Evolutionary conservation across 225 moss, liverwort and hornwort genomes (phyloP).

Genomic region (Thuidium tamariscinum): DNA sequence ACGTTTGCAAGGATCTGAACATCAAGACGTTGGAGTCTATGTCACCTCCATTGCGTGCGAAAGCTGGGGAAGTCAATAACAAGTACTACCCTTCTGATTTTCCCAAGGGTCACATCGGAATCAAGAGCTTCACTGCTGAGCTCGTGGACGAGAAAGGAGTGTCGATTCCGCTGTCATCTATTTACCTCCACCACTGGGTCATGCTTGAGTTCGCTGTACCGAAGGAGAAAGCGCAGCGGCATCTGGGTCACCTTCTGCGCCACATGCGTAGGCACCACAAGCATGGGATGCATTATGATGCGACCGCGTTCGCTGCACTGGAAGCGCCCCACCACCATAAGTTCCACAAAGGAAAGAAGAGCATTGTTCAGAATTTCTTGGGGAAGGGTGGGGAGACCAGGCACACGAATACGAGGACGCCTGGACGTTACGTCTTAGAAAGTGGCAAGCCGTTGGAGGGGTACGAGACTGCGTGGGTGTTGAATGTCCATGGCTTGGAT

Average conservation of each 20-base stretch:
- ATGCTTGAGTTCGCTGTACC: conserved; percentile 4
- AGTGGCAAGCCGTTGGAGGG: conserved; percentile 11
- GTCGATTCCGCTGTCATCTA: conserved; percentile 10
- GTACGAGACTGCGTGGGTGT: not conserved
- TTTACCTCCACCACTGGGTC: conserved; percentile 41
- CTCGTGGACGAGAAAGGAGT: conserved; percentile 12
- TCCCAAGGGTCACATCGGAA: conserved; percentile 33
- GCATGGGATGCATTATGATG: not conserved
- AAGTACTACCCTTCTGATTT: not conserved
- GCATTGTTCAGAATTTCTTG: not conserved
- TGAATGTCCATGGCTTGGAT: conserved; percentile 41
- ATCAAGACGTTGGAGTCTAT: not conserved
- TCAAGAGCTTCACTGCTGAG: conserved; percentile 12
- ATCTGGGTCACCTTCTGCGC: conserved; percentile 11
- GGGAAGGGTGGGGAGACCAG: conserved; percentile 39
- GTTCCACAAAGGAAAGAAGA: not conserved
- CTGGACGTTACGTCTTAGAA: not conserved
- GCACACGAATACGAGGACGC: conserved; percentile 1
- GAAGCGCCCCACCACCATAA: not conserved
- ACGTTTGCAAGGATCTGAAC: not conserved
- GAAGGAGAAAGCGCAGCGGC: conserved; percentile 5
- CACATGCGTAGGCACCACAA: conserved; percentile 3
- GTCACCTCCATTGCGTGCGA: conserved; percentile 19
- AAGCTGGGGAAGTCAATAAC: conserved; percentile 32
- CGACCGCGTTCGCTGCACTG: not conserved